Evolutionary conservation across 371 early-diverging fungal genomes (phyloP), one percentile per base, ranked within the genome.

Genomic region (Mortierella sp.): DNA sequence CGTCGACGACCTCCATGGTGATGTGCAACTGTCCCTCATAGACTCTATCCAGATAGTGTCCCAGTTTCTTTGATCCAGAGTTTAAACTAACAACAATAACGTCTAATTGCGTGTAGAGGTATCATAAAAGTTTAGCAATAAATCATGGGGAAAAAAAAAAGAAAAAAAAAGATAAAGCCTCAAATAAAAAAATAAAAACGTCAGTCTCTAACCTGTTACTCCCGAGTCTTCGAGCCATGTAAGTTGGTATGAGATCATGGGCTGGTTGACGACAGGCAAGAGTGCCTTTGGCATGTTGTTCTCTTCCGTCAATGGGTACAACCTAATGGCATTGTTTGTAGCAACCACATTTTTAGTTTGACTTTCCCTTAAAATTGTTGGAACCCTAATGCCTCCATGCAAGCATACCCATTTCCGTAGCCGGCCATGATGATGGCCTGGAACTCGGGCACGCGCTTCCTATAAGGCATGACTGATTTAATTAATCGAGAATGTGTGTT

Each of bases 191-290:
- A 26, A 26, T 54, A 54, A 54, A 55, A 1, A 52, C 10, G 12
- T 28, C 8, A 35, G 20, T 12, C 1, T 2, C 75, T 39, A 85
- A 95, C 96, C 97, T 77, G 89, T 87, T 37, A 97, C 90, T 55
- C 94, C 93, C 18, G 96, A 95, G 52, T 89, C 88, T 72, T 97
- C 97, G 9, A 98, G 89, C 98, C 98, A 97, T 68, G 96, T 91
- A 55, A 98, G 88, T 18, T 92, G 92, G 78, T 98, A 96, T 72
- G 92, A 90, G 72, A 98, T 91, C 87, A 97, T 94, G 39, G 98
- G 98, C 79, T 93, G 93, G 84, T 97, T 97, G 20, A 94, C 97
- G 40, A 97, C 88, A 14, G 98, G 98, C 47, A 98, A 86, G 43
- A 97, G 89, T 1, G 97, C 96, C 83, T 97, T 97, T 22, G 97